phyloP scores from a whole-genome alignment of 345 rosid species.

The Carallia brachiata region DNA sequence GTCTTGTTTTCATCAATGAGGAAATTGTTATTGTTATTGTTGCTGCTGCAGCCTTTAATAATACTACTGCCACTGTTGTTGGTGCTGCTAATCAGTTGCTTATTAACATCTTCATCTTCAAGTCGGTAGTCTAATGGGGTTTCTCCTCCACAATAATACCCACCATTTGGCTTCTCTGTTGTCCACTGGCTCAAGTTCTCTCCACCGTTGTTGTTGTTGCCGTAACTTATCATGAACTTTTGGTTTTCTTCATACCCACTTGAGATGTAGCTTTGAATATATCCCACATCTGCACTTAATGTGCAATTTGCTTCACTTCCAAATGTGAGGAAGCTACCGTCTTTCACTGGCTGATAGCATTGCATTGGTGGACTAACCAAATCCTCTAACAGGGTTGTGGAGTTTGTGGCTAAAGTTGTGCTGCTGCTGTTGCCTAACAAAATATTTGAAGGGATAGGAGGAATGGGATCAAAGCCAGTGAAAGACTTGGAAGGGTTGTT shows the following conservation, averaged over 20 bases:
- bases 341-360: slow-evolving; percentile 37
- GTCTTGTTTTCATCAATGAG: slow-evolving; percentile 65
- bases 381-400: slow-evolving; percentile 25
- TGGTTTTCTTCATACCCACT: slow-evolving; percentile 36
- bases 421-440: slow-evolving; percentile 14
- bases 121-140: slow-evolving; percentile 33
- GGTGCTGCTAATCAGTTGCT: slow-evolving; percentile 48
- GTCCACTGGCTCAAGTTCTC: slow-evolving; percentile 35
- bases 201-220: slow-evolving; percentile 12
- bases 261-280: slow-evolving; percentile 24
- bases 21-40: slow-evolving; percentile 13
- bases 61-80: slow-evolving; percentile 1
- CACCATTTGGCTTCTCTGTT: slow-evolving; percentile 37
- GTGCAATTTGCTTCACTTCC: slow-evolving; percentile 63
- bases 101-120: slow-evolving; percentile 45
- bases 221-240: slow-evolving; percentile 37
- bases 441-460: slow-evolving; percentile 18
- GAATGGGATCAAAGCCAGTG: slow-evolving; percentile 31
- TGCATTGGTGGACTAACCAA: slow-evolving; percentile 34
- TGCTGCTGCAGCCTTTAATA: slow-evolving; percentile 12
- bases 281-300: slow-evolving; percentile 44
- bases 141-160: slow-evolving; percentile 32
- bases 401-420: slow-evolving; percentile 1
- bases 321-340: slow-evolving; percentile 40
- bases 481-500: slow-evolving; percentile 16